phyloP scores from a whole-genome alignment of 129 eudicot species.

The Mikania micrantha region DNA sequence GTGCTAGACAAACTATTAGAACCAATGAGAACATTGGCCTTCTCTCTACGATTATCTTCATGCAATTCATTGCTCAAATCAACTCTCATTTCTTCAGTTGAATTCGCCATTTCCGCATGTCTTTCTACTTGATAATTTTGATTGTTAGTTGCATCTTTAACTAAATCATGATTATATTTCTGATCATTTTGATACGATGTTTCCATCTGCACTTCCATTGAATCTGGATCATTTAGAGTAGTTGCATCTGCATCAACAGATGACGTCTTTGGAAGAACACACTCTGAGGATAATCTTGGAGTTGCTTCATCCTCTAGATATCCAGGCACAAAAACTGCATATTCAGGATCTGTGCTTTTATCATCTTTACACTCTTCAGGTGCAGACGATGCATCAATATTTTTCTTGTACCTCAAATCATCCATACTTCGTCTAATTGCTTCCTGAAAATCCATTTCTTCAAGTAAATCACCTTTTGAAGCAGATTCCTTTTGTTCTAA shows the following conservation, averaged over 20 bases:
- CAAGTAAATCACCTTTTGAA: conserved; percentile 62
- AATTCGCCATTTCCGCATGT: conserved; percentile 15
- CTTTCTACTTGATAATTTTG: conserved; percentile 28
- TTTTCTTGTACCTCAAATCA: conserved; percentile 25
- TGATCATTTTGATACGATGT: conserved; percentile 18
- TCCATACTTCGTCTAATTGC: conserved; percentile 71
- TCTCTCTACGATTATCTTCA: background rate
- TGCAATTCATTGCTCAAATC: conserved; percentile 10
- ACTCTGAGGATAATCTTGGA: conserved; percentile 5
- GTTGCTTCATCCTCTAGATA: conserved; percentile 19
- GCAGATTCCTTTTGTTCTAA: conserved; percentile 28
- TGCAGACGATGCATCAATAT: conserved; percentile 22
- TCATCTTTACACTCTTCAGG: conserved; percentile 16
- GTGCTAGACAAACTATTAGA: conserved; percentile 3
- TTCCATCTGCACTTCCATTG: conserved; percentile 13
- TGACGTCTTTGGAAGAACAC: conserved; percentile 7
- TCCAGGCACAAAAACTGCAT: conserved; percentile 1
- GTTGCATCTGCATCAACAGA: conserved; percentile 9
- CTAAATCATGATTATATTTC: conserved; percentile 18
- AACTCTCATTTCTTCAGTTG: conserved; percentile 18
- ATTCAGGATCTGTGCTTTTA: conserved; percentile 17
- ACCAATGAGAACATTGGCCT: conserved; percentile 8
- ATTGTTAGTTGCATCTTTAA: conserved; percentile 23
- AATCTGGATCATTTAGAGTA: conserved; percentile 10
- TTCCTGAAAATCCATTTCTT: conserved; percentile 72